Base-by-base conservation (phyloP, 345 rosid species). In the Salix purpurea region DNA sequence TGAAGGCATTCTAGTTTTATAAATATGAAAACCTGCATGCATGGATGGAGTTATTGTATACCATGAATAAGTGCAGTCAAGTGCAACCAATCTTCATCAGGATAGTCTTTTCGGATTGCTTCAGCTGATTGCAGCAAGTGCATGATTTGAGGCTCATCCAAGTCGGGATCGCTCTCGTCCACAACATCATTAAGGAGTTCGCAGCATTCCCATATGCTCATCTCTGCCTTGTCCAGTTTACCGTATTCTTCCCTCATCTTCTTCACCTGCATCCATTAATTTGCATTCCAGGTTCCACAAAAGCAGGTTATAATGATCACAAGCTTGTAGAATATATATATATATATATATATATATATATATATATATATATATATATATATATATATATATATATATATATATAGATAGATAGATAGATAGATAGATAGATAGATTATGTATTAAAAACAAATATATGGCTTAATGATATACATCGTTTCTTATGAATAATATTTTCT, bases 121-220 rank as follows among this genome's bases (percentile, higher is more conserved):
- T 91, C 96, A 1, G 93, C 92, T 1, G 90, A 82, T 74, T 90
- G 93, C 77, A 91, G 77, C 80, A 91, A 82, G 54, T 91, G 96
- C 60, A 88, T 88, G 73, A 89, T 91, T 64, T 88, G 92, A 46
- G 93, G 90, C 81, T 91, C 93, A 24, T 90, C 92, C 58, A 89
- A 73, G 65, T 89, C 92, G 5, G 92, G 92, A 75, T 89, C 92
- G 46, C 92, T 89, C 13, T 88, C 89, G 65, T 87, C 90, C 1
- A 87, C 90, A 4, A 89, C 89, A 8, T 86, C 80, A 39, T 89
- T 91, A 0, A 88, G 79, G 1, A 89, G 85, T 60, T 89, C 92
- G 46, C 93, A 91, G 69, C 96, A 87, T 79, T 91, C 90, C 93
- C 96, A 89, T 39, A 89, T 79, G 84, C 92, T 87, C 92, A 89